Evolutionary conservation across 75 land plant species (phyloP).

Genomic region (Picea glauca): DNA sequence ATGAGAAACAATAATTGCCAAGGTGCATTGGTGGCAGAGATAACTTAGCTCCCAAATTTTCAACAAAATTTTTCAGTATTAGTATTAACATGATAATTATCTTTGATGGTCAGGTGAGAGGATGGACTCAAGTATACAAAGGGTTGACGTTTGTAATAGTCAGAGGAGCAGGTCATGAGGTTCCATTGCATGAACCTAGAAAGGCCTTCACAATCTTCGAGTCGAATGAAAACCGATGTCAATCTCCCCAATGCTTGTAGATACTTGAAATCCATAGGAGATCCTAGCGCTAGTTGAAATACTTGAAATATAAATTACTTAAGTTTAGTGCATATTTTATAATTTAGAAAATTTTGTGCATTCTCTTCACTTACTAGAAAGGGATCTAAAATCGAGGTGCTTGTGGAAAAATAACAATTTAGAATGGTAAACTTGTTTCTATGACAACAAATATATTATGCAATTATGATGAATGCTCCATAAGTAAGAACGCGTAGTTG

Average conservation of each 20-base stretch:
- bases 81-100: neutral
- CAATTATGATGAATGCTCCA: too few species aligned
- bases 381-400: too few species aligned
- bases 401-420: too few species aligned
- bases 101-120: constrained; percentile 55
- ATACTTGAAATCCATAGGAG: too few species aligned
- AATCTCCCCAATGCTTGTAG: neutral
- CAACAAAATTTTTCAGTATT: neutral
- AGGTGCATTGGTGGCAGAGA: neutral
- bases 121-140: constrained; percentile 84
- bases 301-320: too few species aligned
- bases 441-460: too few species aligned
- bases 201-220: constrained; percentile 67
- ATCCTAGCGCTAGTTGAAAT: too few species aligned
- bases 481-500: too few species aligned
- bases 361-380: too few species aligned
- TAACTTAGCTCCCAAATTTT: neutral
- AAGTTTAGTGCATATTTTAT: too few species aligned
- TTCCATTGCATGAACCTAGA: constrained; percentile 76
- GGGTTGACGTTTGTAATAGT: constrained; percentile 79
- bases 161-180: constrained; percentile 92
- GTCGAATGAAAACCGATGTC: constrained; percentile 65
- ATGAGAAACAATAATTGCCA: neutral
- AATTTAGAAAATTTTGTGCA: too few species aligned
- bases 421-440: too few species aligned